phyloP scores from a whole-genome alignment of 257 asterid genomes.

The Solanum bulbocastanum region DNA sequence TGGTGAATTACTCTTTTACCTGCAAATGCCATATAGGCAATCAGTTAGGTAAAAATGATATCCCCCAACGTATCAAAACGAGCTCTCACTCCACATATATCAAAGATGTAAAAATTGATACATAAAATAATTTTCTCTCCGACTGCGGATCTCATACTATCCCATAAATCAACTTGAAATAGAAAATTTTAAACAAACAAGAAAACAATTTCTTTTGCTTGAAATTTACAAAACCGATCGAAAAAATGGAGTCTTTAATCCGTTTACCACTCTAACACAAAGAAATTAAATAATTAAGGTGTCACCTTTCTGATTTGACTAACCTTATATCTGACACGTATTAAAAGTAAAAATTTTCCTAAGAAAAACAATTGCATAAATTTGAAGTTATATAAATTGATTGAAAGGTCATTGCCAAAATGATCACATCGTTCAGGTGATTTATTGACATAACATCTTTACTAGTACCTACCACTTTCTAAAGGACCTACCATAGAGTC shows the following conservation, averaged over 20 bases:
- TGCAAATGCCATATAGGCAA: too few species aligned
- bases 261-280: neutral
- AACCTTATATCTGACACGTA: neutral
- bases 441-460: neutral
- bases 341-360: too few species aligned
- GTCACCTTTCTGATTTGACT: neutral
- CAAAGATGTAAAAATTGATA: too few species aligned
- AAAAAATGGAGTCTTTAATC: neutral
- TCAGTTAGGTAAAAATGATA: too few species aligned
- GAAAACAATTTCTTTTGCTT: neutral
- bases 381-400: neutral
- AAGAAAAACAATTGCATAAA: neutral
- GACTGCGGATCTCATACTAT: too few species aligned
- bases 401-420: neutral
- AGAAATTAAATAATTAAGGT: neutral
- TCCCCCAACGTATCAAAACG: too few species aligned
- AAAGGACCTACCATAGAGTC: neutral
- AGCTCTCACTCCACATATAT: rapidly evolving
- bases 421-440: neutral
- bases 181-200: too few species aligned
- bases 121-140: too few species aligned
- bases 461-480: neutral
- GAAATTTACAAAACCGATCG: neutral
- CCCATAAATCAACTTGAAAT: too few species aligned
- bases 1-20: too few species aligned